These are phyloP conservation scores for Eremochloa ophiuroides DNA, from an alignment of 176 grass and related monocot species.

Conservation along the genomic window DNA sequence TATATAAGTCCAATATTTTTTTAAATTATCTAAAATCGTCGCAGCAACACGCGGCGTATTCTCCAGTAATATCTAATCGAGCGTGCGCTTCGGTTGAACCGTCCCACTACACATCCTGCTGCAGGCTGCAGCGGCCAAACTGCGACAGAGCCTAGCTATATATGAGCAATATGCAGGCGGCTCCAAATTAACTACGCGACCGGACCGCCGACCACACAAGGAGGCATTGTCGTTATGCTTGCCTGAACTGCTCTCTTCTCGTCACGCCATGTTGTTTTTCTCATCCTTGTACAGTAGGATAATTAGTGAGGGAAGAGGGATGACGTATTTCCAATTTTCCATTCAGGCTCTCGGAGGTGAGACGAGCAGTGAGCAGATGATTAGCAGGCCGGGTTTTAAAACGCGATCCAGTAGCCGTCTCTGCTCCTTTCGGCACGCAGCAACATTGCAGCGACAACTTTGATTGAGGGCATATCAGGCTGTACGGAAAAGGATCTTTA, in stretches of 20 bases:
- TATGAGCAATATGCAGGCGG: background rate
- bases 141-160: background rate
- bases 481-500: background rate
- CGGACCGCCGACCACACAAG: too few relatives aligned
- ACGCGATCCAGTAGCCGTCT: background rate
- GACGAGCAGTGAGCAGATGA: background rate
- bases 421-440: conserved; percentile 12
- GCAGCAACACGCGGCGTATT: too few relatives aligned
- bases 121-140: background rate
- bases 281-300: background rate
- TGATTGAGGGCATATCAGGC: background rate
- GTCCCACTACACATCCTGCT: background rate
- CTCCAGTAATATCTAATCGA: background rate
- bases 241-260: background rate
- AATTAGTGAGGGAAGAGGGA: background rate
- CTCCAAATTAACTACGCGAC: background rate
- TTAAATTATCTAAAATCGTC: too few relatives aligned
- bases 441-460: background rate
- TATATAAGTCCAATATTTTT: too few relatives aligned
- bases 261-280: background rate
- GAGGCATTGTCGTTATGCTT: background rate
- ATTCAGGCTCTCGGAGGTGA: background rate
- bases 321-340: background rate
- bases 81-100: background rate
- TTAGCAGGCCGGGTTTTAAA: background rate